Evolutionary conservation across 352 stramenopile species (phyloP), one percentile per base, ranked within the genome.

Genomic region (Proteromonas lacertae): DNA sequence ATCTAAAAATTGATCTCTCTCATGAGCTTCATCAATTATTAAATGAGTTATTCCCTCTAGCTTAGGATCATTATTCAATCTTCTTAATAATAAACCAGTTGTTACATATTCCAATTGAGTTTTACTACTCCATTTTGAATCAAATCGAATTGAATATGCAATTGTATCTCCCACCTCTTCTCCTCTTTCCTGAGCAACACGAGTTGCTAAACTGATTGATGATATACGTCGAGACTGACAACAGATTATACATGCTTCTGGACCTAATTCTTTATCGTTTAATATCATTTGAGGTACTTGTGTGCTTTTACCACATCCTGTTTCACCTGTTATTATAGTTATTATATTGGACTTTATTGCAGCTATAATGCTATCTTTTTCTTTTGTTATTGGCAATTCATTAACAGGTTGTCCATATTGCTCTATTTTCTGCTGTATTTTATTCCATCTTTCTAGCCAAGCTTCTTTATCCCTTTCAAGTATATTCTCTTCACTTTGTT

Each of bases 1-100:
- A n/a, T n/a, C n/a, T n/a, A n/a, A n/a, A n/a, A n/a, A n/a, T n/a
- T n/a, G n/a, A n/a, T n/a, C n/a, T n/a, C n/a, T n/a, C n/a, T n/a
- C n/a, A 50, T 93, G 79, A 18, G 73, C 79, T 51, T 93, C 79
- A 43, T 93, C 79, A 48, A 72, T 50, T 16, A 76, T 64, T 1
- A 73, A 37, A 1, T 70, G 52, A 13, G 48, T 64, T 28, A 68
- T 73, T 21, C 55, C 48, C n/a, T 40, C 52, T 14, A 75, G 38
- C 9, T 66, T 37, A 9, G 62, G 62, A 53, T 74, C 58, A 6
- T 48, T 38, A 7, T 66, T 31, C 13, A 49, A 58, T 38, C 69
- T 59, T n/a, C 62, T 32, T 20, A 74, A 31, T 1, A 74, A 41
- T 36, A 68, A 63, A 19, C 57, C 57, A 51, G 69, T 57, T 2